phyloP scores from a whole-genome alignment of 1,139 yeast genomes.

The Protomyces macrosporus region DNA sequence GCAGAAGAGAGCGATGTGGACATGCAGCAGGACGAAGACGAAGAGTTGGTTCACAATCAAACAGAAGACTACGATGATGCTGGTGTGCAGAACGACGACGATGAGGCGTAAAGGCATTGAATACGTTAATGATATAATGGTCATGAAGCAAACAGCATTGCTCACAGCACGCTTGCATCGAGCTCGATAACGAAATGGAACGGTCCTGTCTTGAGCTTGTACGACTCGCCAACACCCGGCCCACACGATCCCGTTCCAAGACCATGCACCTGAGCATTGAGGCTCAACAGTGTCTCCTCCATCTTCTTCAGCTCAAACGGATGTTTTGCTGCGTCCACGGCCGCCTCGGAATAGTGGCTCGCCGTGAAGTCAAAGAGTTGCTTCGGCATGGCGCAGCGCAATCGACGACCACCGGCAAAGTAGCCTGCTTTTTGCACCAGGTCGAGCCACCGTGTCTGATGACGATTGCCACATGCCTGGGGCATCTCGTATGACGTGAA shows the following conservation, averaged over 20 bases:
- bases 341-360: slow-evolving; percentile 35
- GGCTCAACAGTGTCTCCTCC: slow-evolving; percentile 34
- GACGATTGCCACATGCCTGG: slow-evolving; percentile 42
- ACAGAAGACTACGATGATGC: background rate
- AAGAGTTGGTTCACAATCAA: background rate
- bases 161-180: background rate
- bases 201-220: slow-evolving; percentile 31
- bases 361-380: slow-evolving; percentile 30
- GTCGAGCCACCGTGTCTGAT: slow-evolving; percentile 38
- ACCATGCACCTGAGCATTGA: slow-evolving; percentile 41
- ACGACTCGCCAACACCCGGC: slow-evolving; percentile 37
- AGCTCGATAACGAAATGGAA: background rate
- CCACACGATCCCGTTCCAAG: slow-evolving; percentile 43
- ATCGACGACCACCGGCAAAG: slow-evolving; percentile 7
- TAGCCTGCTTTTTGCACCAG: background rate
- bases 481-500: slow-evolving; percentile 40
- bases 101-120: background rate
- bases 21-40: background rate
- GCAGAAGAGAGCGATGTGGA: background rate
- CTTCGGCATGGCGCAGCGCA: slow-evolving; percentile 27
- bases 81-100: background rate
- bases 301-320: slow-evolving; percentile 36
- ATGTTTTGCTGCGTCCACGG: slow-evolving; percentile 38
- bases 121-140: background rate
- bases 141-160: background rate